phyloP scores from a whole-genome alignment of 2,329 filamentous ascomycete species.

The Aspergillus sp. region DNA sequence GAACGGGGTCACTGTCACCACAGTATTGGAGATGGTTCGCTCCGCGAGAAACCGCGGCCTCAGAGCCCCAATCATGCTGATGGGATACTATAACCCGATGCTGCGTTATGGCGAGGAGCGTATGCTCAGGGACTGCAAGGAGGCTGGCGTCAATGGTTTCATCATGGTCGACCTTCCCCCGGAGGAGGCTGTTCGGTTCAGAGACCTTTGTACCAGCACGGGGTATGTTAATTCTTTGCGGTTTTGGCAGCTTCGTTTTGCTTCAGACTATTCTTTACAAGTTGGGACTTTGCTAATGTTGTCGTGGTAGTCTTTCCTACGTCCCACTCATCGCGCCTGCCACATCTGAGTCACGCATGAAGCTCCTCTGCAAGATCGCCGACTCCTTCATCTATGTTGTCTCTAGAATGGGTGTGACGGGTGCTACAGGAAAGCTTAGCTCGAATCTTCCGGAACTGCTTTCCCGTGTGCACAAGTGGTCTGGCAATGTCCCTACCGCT shows the following conservation, averaged over 20 bases:
- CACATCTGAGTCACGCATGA: conserved; percentile 91
- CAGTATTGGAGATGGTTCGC: conserved; percentile 79
- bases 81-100: conserved; percentile 99
- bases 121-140: conserved; percentile 79
- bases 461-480: conserved; percentile 84
- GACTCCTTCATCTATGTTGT: conserved; percentile 99
- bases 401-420: conserved; percentile 94
- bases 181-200: conserved; percentile 83
- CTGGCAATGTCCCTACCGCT: conserved; percentile 83
- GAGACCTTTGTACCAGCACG: conserved; percentile 34
- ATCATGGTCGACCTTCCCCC: conserved; percentile 96
- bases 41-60: conserved; percentile 76
- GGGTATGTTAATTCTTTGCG: conserved; percentile 24
- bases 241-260: background rate
- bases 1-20: conserved; percentile 82
- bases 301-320: conserved; percentile 70
- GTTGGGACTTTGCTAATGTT: background rate
- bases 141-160: conserved; percentile 88
- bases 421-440: conserved; percentile 80
- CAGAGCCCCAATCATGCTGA: conserved; percentile 80
- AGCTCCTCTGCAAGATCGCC: conserved; percentile 90
- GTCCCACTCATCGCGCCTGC: conserved; percentile 95
- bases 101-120: conserved; percentile 91
- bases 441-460: conserved; percentile 78
- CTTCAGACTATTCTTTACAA: background rate